Evolutionary conservation across 2,329 filamentous ascomycete genomes (phyloP).

Genomic region (Arthrobotrys megalospora): DNA sequence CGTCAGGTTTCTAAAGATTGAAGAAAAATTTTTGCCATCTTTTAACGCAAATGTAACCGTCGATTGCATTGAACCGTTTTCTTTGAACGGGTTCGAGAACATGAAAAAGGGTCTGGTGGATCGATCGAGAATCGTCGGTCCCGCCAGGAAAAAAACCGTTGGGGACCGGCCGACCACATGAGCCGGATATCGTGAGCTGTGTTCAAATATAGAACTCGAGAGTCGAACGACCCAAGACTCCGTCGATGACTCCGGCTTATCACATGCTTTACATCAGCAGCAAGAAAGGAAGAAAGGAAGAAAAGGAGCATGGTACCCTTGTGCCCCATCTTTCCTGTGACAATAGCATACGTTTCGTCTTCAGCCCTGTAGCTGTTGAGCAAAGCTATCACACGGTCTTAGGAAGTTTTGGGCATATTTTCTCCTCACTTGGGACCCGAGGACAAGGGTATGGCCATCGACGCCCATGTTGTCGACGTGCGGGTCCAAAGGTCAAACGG

Average conservation of each 20-base stretch:
- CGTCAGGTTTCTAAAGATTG: slow-evolving; percentile 44
- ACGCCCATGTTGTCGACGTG: slow-evolving; percentile 43
- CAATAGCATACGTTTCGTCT: slow-evolving; percentile 43
- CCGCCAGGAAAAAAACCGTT: slow-evolving; percentile 9
- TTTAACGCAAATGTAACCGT: slow-evolving; percentile 50
- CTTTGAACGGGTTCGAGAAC: slow-evolving; percentile 53
- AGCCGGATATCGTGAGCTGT: slow-evolving; percentile 18
- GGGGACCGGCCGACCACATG: slow-evolving; percentile 33
- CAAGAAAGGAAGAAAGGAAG: slow-evolving; percentile 9
- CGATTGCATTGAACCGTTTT: slow-evolving; percentile 41
- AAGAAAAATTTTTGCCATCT: slow-evolving; percentile 51
- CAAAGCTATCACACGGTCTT: slow-evolving; percentile 30
- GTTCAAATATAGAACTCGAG: slow-evolving; percentile 56
- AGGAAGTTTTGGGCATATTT: slow-evolving; percentile 30
- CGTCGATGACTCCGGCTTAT: slow-evolving; percentile 36
- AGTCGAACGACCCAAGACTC: slow-evolving; percentile 39
- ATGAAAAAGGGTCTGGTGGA: slow-evolving; percentile 37
- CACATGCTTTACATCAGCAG: slow-evolving; percentile 51
- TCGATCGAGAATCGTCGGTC: slow-evolving; percentile 38
- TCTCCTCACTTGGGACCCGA: slow-evolving; percentile 57
- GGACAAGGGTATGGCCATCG: slow-evolving; percentile 36
- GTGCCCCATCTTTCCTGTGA: slow-evolving; percentile 38
- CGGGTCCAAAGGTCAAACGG: slow-evolving; percentile 31
- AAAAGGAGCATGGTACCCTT: slow-evolving; percentile 37
- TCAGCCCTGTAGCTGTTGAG: slow-evolving; percentile 57